Percentiles rank a stretch among this genome's conserved stretches.
Evolutionary conservation across 192 early-diverging fungal genomes (phyloP).

Genomic region (Backusella luteola): DNA sequence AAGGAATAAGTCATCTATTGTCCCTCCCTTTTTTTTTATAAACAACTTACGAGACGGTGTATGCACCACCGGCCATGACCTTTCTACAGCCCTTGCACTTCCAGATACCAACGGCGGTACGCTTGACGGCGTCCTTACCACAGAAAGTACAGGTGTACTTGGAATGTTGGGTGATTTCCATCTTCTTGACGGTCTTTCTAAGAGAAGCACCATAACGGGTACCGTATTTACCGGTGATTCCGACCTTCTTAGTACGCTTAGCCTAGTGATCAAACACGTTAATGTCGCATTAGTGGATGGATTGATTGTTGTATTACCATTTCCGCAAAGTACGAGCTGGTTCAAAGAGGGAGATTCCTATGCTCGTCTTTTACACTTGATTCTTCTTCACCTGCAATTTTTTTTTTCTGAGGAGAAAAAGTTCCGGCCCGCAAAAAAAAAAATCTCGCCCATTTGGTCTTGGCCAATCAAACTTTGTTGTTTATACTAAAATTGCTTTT

Average conservation of each 20-base stretch:
- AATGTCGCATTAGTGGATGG: slow-evolving; percentile 26
- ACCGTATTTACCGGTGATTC: slow-evolving; percentile 99
- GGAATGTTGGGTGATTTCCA: slow-evolving; percentile 99
- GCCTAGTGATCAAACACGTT: slow-evolving; percentile 42
- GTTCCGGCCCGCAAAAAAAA: background rate
- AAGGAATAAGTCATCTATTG: too few species aligned
- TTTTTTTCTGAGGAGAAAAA: background rate
- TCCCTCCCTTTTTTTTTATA: background rate
- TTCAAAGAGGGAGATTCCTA: slow-evolving; percentile 15
- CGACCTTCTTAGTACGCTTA: slow-evolving; percentile 97
- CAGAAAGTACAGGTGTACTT: slow-evolving; percentile 99
- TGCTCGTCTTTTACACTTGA: background rate
- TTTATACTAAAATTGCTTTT: background rate
- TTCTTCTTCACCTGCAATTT: background rate
- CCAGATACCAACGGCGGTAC: slow-evolving; percentile 98
- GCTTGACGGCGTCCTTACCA: slow-evolving; percentile 96
- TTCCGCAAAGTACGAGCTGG: slow-evolving; percentile 11
- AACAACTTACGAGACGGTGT: slow-evolving; percentile 46
- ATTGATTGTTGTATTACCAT: slow-evolving; percentile 18
- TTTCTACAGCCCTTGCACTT: slow-evolving; percentile 95
- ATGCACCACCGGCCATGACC: slow-evolving; percentile 69
- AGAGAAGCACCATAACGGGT: slow-evolving; percentile 99
- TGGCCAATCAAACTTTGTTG: background rate
- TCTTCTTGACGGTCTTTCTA: slow-evolving; percentile 96
- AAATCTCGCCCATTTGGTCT: background rate